Evolutionary conservation across 495 filamentous ascomycete species (phyloP).

Genomic region (Elasticomyces elasticus): DNA sequence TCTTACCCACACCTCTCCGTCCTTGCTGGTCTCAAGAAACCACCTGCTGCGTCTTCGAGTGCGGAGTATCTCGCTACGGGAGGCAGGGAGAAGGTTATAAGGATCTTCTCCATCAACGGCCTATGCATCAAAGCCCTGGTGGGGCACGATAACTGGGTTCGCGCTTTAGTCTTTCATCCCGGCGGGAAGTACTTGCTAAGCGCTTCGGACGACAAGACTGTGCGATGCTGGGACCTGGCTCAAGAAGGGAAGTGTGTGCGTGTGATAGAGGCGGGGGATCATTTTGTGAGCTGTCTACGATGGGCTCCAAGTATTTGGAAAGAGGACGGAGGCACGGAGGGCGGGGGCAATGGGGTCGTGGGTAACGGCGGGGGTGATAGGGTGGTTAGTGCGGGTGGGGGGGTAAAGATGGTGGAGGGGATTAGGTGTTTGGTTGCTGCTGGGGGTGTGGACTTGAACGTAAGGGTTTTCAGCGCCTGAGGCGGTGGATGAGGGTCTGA

Average conservation of each 20-base stretch:
- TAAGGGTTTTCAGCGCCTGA: slow-evolving; percentile 42
- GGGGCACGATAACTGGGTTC: slow-evolving; percentile 96
- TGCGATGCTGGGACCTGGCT: slow-evolving; percentile 88
- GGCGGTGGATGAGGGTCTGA: background rate
- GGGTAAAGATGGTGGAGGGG: slow-evolving; percentile 33
- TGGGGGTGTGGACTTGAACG: slow-evolving; percentile 53
- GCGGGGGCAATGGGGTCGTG: slow-evolving; percentile 27
- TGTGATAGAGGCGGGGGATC: slow-evolving; percentile 69
- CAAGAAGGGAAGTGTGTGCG: slow-evolving; percentile 90
- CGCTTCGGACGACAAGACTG: slow-evolving; percentile 79
- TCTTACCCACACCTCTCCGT: slow-evolving; percentile 66
- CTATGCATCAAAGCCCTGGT: slow-evolving; percentile 76
- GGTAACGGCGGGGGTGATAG: slow-evolving; percentile 39
- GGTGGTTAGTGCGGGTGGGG: slow-evolving; percentile 37
- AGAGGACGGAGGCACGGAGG: slow-evolving; percentile 29
- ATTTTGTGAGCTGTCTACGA: slow-evolving; percentile 77
- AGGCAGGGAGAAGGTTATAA: slow-evolving; percentile 81
- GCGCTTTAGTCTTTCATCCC: slow-evolving; percentile 79
- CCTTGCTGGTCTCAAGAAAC: slow-evolving; percentile 76
- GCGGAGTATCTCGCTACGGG: slow-evolving; percentile 90
- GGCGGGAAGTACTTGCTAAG: slow-evolving; percentile 87
- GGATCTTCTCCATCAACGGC: slow-evolving; percentile 80
- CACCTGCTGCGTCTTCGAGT: slow-evolving; percentile 59
- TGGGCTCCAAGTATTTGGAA: slow-evolving; percentile 82
- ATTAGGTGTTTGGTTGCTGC: slow-evolving; percentile 57